Conservation (phyloP, 257 asterid genomes). For the Craterostigma plantagineum region DNA sequence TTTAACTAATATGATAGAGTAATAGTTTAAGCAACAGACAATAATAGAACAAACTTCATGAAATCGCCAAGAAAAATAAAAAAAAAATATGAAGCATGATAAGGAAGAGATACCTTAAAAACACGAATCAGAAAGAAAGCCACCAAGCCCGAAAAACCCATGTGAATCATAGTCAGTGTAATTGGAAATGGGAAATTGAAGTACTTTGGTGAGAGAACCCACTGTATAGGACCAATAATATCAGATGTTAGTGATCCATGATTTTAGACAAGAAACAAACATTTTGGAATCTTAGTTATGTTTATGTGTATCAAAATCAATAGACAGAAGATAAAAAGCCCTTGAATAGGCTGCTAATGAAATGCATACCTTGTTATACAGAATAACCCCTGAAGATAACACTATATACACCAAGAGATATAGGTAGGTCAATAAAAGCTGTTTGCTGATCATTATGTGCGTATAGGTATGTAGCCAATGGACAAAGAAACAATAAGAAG, state of each 20-base stretch:
- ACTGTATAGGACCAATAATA: conserved; percentile 25
- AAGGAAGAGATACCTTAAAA: conserved; percentile 44
- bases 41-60: background rate
- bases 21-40: conserved; percentile 7
- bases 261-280: too few species aligned
- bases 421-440: conserved; percentile 66
- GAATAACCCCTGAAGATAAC: conserved; percentile 83
- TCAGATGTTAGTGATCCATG: background rate
- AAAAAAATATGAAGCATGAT: conserved; percentile 5
- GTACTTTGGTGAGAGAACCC: conserved; percentile 97
- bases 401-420: conserved; percentile 60
- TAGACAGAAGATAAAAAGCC: background rate
- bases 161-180: conserved; percentile 93
- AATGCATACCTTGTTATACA: conserved; percentile 72
- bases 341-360: conserved; percentile 3
- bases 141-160: conserved; percentile 95
- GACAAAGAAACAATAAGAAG: too few species aligned
- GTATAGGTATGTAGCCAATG: conserved; percentile 1
- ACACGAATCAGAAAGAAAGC: conserved; percentile 83
- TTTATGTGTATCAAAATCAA: background rate
- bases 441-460: conserved; percentile 55
- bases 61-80: conserved; percentile 1
- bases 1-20: background rate
- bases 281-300: too few species aligned
- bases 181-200: conserved; percentile 93